These are phyloP conservation scores for Rhynchospora pubera DNA, from an alignment of 176 grass and related monocot species.

Conservation along the genomic window DNA sequence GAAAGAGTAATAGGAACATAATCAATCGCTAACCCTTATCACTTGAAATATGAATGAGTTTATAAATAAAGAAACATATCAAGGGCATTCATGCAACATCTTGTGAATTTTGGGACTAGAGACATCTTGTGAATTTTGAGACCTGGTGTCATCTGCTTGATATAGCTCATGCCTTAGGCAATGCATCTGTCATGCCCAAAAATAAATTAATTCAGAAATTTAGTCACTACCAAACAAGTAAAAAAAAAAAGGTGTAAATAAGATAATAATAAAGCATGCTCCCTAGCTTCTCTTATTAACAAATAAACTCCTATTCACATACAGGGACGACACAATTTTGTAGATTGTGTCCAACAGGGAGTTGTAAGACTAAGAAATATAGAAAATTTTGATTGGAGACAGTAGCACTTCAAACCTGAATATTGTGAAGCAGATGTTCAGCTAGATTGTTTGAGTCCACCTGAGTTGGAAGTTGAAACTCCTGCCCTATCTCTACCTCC, in stretches of 20 bases:
- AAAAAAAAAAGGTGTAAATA: no score
- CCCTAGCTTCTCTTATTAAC: not conserved
- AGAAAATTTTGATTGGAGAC: not conserved
- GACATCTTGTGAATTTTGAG: constrained; percentile 74
- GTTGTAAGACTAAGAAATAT: not conserved
- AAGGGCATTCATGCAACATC: no score
- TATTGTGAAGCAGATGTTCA: no score
- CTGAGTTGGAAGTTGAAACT: no score
- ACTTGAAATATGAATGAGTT: no score
- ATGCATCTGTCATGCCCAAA: constrained; percentile 34
- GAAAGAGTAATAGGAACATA: no score
- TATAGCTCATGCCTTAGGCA: constrained; percentile 38
- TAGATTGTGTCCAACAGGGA: not conserved
- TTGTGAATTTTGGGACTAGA: constrained; percentile 29
- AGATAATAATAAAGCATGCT: not conserved
- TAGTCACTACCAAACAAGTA: no score
- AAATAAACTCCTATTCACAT: not conserved
- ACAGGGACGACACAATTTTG: not conserved
- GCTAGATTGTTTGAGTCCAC: no score
- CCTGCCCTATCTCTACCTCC: no score
- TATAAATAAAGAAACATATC: no score
- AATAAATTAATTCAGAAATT: not conserved
- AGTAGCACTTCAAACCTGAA: no score
- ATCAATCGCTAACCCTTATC: no score
- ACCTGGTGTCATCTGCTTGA: constrained; percentile 79